Evolutionary conservation across 169 alveolate species (phyloP), one percentile per base, ranked within the genome.

Genomic region (Neospora caninum): DNA sequence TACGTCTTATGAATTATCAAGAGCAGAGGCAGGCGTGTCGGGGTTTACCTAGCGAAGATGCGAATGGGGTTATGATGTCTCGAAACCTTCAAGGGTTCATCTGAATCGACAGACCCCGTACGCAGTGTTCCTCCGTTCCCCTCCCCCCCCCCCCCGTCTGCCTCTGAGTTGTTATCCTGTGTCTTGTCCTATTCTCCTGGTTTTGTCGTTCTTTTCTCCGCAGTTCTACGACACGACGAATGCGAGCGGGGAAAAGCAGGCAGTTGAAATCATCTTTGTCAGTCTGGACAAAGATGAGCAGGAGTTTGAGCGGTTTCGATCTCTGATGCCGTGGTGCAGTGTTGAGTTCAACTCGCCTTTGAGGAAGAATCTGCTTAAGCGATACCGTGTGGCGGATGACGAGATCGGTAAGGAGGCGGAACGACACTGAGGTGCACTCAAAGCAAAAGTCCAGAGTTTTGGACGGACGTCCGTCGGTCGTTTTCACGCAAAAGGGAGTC

Each of bases 241-340:
- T 53, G 80, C n/a, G 64, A 20, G 78, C 84, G 43, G 70, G 18
- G 87, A 41, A 0, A 7, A 43, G 29, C 67, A 70, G 49, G 39
- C 20, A 16, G 45, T 92, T 22, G 94, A 92, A 41, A 53, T 82
- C 34, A 80, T 92, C 36, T 83, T 80, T 70, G 82, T 82, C 31
- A 86, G 94, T n/a, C 84, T 83, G 34, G 91, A 92, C 49, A 38
- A 83, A 18, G 91, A 67, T 67, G 91, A 69, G 42, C 67, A 53
- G 69, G 38, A 80, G 0, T 83, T 58, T 49, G 94, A 86, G 45
- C 31, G 53, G 25, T 45, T 53, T 54, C 54, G 92, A n/a, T 34
- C 42, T 22, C n/a, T n/a, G 34, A 80, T 83, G 91, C 92, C 92
- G 43, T 86, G 94, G 94, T 83, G 78, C n/a, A 73, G 91, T 43